Base-by-base conservation (phyloP, 2,329 filamentous ascomycete species). In the Ceratocystis destructans region DNA sequence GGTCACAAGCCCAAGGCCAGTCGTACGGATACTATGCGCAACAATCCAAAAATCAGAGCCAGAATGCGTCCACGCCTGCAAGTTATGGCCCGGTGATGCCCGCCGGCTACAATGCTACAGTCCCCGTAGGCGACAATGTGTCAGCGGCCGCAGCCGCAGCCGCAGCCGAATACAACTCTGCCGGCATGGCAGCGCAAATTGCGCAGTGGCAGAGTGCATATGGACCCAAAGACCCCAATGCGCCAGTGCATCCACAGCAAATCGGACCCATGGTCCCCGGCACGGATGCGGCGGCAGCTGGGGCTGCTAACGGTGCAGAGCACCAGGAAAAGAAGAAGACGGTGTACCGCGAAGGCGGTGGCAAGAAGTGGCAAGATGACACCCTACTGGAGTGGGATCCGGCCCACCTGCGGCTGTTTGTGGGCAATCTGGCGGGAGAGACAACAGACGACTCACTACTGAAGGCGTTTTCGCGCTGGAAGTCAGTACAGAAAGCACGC, bases 201-300 rank as follows among this genome's bases (percentile, higher is more conserved):
- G 91, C 92, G 62, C 89, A 96, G 75, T 96, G 93, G 90, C 91
- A 96, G 76, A 93, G 88, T 75, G 90, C 91, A 31, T 96, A 96
- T 75, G 83, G 85, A 69, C 82, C 80, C 62, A 86, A 83, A 71
- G 86, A 88, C 62, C 78, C 80, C 10, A 73, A 74, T 45, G 70
- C 74, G 48, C 61, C 61, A 70, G n/a, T 28, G 28, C 28, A 57
- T 3, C 37, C 37, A 12, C 74, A 73, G 66, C 79, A 66, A 74
- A 73, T 68, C 10, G 66, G 66, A 1, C 66, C 66, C n/a, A 44
- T 59, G 48, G 64, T 71, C 64, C 64, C 72, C 59, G 70, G 76
- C 67, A 82, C 79, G 70, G 80, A 83, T 62, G 76, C 78, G 17
- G 70, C 72, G 62, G 65, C 70, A 31, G 64, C 55, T 59, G 76